phyloP scores from a whole-genome alignment of 352 stramenopile genomes.

The Phytophthora citrophthora region DNA sequence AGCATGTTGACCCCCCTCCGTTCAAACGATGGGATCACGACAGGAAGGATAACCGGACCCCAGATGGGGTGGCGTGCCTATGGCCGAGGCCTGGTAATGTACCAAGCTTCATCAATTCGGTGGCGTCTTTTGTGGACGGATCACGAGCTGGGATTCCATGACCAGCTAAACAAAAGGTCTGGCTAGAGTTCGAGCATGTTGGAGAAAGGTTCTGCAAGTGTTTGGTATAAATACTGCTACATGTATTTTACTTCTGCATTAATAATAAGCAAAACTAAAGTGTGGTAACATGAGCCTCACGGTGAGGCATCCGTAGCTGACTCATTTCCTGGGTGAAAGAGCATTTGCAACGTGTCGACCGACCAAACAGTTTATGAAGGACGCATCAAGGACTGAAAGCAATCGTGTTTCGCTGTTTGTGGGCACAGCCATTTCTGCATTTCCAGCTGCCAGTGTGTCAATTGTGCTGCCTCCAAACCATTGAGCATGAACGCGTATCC shows the following conservation, averaged over 20 bases:
- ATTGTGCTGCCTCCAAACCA: neutral
- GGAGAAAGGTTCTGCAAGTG: too few species aligned
- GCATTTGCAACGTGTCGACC: conserved; percentile 1
- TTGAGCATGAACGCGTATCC: too few species aligned
- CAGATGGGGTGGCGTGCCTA: conserved; percentile 20
- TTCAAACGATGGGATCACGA: conserved; percentile 7
- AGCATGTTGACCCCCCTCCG: conserved; percentile 1
- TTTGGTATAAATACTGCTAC: too few species aligned
- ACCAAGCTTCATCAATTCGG: conserved; percentile 13
- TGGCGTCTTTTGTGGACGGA: conserved; percentile 2
- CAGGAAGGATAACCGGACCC: conserved; percentile 9
- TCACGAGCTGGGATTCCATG: neutral
- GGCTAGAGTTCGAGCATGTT: too few species aligned
- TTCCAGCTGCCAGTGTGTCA: conserved; percentile 7
- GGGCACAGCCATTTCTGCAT: conserved; percentile 5
- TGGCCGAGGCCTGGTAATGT: conserved; percentile 10
- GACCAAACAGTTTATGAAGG: conserved; percentile 10
- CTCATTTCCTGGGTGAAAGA: neutral
- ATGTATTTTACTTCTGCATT: too few species aligned
- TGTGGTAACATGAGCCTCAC: too few species aligned
- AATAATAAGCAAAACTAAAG: too few species aligned
- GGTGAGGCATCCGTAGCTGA: too few species aligned
- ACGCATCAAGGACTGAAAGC: conserved; percentile 1
- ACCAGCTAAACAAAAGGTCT: neutral
- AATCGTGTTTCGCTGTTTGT: conserved; percentile 22